Percentiles rank a stretch among this genome's conserved stretches.
Evolutionary conservation across 1,284 basidiomycete species (phyloP).

Genomic region (Rhodotorula sp.): DNA sequence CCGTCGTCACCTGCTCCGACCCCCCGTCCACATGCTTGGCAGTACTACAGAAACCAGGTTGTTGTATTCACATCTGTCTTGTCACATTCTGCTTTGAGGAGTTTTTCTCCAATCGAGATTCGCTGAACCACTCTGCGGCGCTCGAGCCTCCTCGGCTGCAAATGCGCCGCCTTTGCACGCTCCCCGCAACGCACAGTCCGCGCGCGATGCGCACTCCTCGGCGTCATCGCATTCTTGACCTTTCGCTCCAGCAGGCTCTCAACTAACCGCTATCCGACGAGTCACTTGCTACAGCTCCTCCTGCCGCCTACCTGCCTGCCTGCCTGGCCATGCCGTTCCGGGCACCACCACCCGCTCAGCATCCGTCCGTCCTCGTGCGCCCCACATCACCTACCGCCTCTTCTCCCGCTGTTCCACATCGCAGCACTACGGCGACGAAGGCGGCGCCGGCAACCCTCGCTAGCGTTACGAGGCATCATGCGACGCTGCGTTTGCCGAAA

Average conservation of each 20-base stretch:
- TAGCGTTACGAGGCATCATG: accelerated
- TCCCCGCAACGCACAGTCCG: background rate
- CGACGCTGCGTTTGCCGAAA: conserved; percentile 8
- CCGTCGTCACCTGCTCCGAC: background rate
- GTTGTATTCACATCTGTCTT: conserved; percentile 1
- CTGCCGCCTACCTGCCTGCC: no score
- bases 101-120: background rate
- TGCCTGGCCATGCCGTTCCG: background rate
- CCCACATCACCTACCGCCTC: background rate
- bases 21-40: background rate
- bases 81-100: background rate
- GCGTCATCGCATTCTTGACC: no score
- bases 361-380: background rate
- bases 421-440: background rate
- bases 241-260: no score
- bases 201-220: background rate
- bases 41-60: background rate
- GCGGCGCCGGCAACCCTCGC: background rate
- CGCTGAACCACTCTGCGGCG: background rate
- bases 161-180: background rate
- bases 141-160: background rate
- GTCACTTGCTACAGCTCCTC: no score
- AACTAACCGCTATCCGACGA: no score
- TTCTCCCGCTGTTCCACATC: background rate
- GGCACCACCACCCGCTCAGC: conserved; percentile 1